phyloP scores from a whole-genome alignment of 2,329 filamentous ascomycete species.

The Ilyonectria robusta region DNA sequence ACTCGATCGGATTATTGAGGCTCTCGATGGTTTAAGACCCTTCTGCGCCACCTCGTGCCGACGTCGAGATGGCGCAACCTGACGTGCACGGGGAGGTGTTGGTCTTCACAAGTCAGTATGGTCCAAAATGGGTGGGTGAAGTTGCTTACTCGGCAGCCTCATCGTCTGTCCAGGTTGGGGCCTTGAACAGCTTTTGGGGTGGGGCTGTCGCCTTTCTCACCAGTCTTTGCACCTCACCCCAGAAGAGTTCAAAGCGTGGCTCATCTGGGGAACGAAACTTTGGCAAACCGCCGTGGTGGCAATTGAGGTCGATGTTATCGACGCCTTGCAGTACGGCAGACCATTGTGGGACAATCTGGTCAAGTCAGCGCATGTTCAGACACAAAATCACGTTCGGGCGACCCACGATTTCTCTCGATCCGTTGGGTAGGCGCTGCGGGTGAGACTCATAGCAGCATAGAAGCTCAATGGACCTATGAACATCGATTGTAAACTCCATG shows the following conservation, averaged over 20 bases:
- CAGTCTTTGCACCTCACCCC: constrained; percentile 39
- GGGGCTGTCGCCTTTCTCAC: constrained; percentile 30
- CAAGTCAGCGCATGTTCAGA: constrained; percentile 3
- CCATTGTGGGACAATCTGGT: constrained; percentile 41
- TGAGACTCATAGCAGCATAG: constrained; percentile 42
- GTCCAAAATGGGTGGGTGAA: rapidly evolving
- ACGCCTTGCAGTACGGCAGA: constrained; percentile 41
- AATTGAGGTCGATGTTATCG: constrained; percentile 39
- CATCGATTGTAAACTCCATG: constrained; percentile 42
- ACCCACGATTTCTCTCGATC: constrained; percentile 38
- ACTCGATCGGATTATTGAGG: constrained; percentile 34
- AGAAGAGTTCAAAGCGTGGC: constrained; percentile 38
- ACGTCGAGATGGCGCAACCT: constrained; percentile 12
- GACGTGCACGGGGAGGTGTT: constrained; percentile 5
- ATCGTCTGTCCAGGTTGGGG: constrained; percentile 37
- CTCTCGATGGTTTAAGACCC: constrained; percentile 22
- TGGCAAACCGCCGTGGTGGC: constrained; percentile 37
- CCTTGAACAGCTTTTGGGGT: constrained; percentile 25
- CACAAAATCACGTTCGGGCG: not conserved
- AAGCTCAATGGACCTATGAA: constrained; percentile 40
- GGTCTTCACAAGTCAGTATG: constrained; percentile 8
- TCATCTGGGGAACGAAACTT: constrained; percentile 38
- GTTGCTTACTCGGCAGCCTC: constrained; percentile 18
- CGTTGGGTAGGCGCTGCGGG: constrained; percentile 34
- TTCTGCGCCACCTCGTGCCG: constrained; percentile 24